Evolutionary conservation across 2,329 filamentous ascomycete species (phyloP).

Genomic region (Aschersonia sp.): DNA sequence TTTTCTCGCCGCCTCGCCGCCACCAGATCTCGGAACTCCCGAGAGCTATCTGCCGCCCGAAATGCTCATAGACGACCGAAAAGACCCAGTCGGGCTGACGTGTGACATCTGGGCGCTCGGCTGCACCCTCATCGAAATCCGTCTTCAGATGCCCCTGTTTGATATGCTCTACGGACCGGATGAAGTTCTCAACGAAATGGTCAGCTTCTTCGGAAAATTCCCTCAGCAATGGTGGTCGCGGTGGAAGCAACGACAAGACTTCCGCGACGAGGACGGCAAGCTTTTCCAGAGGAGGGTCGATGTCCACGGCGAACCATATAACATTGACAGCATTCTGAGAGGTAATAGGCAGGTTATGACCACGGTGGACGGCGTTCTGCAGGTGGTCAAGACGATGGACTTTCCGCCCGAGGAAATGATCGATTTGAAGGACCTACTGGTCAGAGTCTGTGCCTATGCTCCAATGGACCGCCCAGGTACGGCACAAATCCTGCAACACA

Average conservation of each 20-base stretch:
- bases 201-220: slow-evolving; percentile 15
- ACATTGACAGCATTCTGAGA: neutral
- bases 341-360: slow-evolving; percentile 1
- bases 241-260: slow-evolving; percentile 11
- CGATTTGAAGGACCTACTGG: slow-evolving; percentile 11
- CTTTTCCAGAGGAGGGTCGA: slow-evolving; percentile 1
- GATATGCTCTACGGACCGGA: slow-evolving; percentile 13
- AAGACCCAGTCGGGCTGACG: slow-evolving; percentile 4
- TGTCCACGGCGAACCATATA: slow-evolving; percentile 1
- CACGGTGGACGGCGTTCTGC: slow-evolving; percentile 2
- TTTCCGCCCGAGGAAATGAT: slow-evolving; percentile 8
- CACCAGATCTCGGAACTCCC: slow-evolving; percentile 12
- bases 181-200: slow-evolving; percentile 14
- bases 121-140: slow-evolving; percentile 18
- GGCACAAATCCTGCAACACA: slow-evolving; percentile 8
- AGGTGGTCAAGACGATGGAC: slow-evolving; percentile 3
- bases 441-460: slow-evolving; percentile 8
- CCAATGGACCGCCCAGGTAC: slow-evolving; percentile 7
- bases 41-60: slow-evolving; percentile 11
- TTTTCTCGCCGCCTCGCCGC: slow-evolving; percentile 5
- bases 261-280: slow-evolving; percentile 10
- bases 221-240: slow-evolving; percentile 15
- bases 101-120: slow-evolving; percentile 19
- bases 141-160: slow-evolving; percentile 14
- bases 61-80: slow-evolving; percentile 6